Evolutionary conservation across 495 filamentous ascomycete genomes (phyloP).

Genomic region (Emericellopsis terricola): DNA sequence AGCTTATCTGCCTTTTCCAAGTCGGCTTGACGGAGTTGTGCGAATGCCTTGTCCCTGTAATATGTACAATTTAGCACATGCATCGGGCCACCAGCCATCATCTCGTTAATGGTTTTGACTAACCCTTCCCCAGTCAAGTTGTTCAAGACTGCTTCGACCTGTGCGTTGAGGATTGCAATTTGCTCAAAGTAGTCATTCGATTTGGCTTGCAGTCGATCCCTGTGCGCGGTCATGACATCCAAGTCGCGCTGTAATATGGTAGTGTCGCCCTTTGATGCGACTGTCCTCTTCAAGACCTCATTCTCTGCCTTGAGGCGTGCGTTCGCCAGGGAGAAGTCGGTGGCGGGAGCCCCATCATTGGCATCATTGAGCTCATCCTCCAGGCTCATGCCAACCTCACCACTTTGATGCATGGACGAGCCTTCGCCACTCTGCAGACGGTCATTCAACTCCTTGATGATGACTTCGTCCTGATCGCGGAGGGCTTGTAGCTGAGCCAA

Average conservation of each 20-base stretch:
- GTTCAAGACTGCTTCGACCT: conserved; percentile 27
- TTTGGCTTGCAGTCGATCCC: conserved; percentile 22
- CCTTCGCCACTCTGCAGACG: conserved; percentile 17
- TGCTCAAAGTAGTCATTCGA: conserved; percentile 29
- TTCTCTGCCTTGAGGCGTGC: conserved; percentile 36
- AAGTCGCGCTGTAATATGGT: conserved; percentile 29
- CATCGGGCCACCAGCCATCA: conserved; percentile 10
- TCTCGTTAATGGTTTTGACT: conserved; percentile 13
- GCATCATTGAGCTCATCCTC: conserved; percentile 21
- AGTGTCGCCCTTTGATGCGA: conserved; percentile 28
- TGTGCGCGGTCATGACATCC: conserved; percentile 18
- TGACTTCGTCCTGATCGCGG: conserved; percentile 17
- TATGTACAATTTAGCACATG: conserved; percentile 18
- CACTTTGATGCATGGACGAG: conserved; percentile 7
- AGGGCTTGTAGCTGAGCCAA: conserved; percentile 16
- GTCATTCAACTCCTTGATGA: conserved; percentile 26
- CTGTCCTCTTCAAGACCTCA: conserved; percentile 27
- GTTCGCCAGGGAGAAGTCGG: conserved; percentile 20
- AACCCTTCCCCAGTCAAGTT: conserved; percentile 29
- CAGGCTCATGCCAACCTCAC: conserved; percentile 11
- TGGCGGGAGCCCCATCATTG: conserved; percentile 7
- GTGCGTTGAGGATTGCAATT: conserved; percentile 29
- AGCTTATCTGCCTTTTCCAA: conserved; percentile 13
- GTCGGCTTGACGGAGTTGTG: conserved; percentile 17
- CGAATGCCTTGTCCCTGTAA: conserved; percentile 19